Conservation (phyloP, 116 monocot genomes). For the Thalassia testudinum region DNA sequence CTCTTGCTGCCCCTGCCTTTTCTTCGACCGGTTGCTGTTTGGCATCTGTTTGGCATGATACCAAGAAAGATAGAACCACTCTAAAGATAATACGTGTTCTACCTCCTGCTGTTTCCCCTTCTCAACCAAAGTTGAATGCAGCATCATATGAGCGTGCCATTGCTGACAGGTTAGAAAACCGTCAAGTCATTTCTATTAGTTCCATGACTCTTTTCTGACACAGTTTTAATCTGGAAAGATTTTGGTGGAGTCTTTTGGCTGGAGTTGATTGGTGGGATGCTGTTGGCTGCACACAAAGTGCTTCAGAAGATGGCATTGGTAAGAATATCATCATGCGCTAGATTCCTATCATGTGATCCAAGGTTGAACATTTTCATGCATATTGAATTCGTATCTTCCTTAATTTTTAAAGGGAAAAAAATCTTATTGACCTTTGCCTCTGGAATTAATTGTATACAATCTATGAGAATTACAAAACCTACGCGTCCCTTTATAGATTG, state of each 20-base stretch:
- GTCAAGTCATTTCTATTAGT: not conserved
- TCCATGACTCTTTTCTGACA: not conserved
- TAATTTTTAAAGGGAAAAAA: no score
- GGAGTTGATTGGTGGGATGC: constrained; percentile 99
- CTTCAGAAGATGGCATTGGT: constrained; percentile 98
- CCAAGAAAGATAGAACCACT: constrained; percentile 66
- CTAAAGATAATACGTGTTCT: constrained; percentile 95
- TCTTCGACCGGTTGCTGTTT: constrained; percentile 89
- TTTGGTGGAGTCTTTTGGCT: constrained; percentile 98
- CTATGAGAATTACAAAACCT: no score
- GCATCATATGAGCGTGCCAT: constrained; percentile 92
- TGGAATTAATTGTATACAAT: no score
- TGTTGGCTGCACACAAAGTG: constrained; percentile 97
- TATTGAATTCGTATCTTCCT: no score
- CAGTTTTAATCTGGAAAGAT: constrained; percentile 11
- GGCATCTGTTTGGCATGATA: constrained; percentile 98
- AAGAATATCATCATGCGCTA: constrained; percentile 6
- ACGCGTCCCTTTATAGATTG: no score
- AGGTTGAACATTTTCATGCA: no score
- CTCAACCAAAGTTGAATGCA: constrained; percentile 56
- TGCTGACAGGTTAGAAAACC: constrained; percentile 56
- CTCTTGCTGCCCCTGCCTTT: constrained; percentile 91
- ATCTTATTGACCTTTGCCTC: no score
- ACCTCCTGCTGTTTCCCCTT: constrained; percentile 55
- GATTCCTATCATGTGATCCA: not conserved